These are phyloP conservation scores for Ascochyta fabae DNA, from an alignment of 2,329 filamentous ascomycete genomes.

Conservation along the genomic window DNA sequence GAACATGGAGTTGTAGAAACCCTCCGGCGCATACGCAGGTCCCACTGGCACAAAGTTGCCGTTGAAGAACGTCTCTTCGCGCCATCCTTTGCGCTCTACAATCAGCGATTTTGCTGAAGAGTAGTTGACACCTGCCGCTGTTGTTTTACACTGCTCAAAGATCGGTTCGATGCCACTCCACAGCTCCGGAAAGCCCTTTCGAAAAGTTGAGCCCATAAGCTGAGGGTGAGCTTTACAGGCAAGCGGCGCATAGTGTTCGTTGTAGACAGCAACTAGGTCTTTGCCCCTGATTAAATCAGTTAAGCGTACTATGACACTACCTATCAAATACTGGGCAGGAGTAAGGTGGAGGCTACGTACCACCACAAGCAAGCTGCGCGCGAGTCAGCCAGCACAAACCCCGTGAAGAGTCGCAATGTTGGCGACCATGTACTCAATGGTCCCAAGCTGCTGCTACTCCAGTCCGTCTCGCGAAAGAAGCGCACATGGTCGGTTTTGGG, in stretches of 20 bases:
- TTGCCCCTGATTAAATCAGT: constrained; percentile 28
- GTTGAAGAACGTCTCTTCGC: constrained; percentile 43
- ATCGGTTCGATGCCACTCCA: constrained; percentile 29
- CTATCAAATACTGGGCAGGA: not conserved
- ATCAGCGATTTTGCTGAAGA: constrained; percentile 30
- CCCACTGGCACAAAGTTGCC: constrained; percentile 43
- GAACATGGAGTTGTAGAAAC: constrained; percentile 42
- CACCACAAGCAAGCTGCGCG: constrained; percentile 45
- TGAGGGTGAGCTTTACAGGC: constrained; percentile 35
- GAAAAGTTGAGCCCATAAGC: constrained; percentile 43
- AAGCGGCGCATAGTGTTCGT: constrained; percentile 39
- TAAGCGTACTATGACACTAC: not conserved
- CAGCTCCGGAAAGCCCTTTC: constrained; percentile 39
- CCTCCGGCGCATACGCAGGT: constrained; percentile 33
- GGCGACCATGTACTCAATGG: constrained; percentile 33
- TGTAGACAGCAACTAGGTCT: constrained; percentile 43
- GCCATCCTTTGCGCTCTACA: constrained; percentile 39
- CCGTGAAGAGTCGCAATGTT: constrained; percentile 39
- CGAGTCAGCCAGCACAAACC: constrained; percentile 42
- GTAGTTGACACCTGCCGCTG: constrained; percentile 35
- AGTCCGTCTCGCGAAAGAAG: constrained; percentile 41
- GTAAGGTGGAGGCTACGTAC: constrained; percentile 19
- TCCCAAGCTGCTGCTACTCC: constrained; percentile 36
- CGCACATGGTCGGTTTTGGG: constrained; percentile 41
- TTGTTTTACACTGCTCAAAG: constrained; percentile 34